Evolutionary conservation across 345 rosid genomes (phyloP), one percentile per base, ranked within the genome.

Genomic region (Salix brachista): DNA sequence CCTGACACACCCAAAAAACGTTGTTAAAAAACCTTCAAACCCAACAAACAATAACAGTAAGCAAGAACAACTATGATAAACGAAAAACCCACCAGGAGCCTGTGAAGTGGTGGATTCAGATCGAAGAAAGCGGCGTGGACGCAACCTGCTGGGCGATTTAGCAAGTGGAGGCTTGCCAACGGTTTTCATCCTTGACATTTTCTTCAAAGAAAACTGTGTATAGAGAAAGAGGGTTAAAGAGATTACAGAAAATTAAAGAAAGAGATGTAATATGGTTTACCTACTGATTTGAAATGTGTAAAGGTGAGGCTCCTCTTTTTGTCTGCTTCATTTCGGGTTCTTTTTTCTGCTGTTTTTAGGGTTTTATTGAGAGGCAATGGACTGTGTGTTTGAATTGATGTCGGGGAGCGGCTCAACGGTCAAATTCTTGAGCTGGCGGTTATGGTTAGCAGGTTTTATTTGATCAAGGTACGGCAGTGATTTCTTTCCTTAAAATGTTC

Each of bases 91-190:
- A 93, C 97, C 97, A 65, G 91, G 87, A 36, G 96, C 85, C 74
- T 82, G 88, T 56, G 88, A 72, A 32, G 89, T 71, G 72, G 75
- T 42, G 5, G 89, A 58, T 79, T 72, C 81, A 7, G 93, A 80
- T 13, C 82, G 88, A 52, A 86, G 82, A 73, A 65, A 83, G 0
- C 90, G 92, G 42, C 93, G 89, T 37, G 96, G 78, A 12, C 91
- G 86, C 67, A 82, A 86, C 69, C 93, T 86, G 79, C 86, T 83
- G 32, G 96, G 97, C 1, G 96, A 91, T 80, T 84, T 95, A 0
- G 92, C 82, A 46, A 91, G 91, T 77, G 97, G 91, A 56, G 99
- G 99, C 85, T 89, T 91, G 46, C 92, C 82, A 76, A 72, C 75
- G 28, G 77, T 73, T 81, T 81, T 89, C 92, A 91, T 86, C 80